Evolutionary conservation across 2,329 filamentous ascomycete species (phyloP).

Genomic region (Pseudogymnoascus sp.): DNA sequence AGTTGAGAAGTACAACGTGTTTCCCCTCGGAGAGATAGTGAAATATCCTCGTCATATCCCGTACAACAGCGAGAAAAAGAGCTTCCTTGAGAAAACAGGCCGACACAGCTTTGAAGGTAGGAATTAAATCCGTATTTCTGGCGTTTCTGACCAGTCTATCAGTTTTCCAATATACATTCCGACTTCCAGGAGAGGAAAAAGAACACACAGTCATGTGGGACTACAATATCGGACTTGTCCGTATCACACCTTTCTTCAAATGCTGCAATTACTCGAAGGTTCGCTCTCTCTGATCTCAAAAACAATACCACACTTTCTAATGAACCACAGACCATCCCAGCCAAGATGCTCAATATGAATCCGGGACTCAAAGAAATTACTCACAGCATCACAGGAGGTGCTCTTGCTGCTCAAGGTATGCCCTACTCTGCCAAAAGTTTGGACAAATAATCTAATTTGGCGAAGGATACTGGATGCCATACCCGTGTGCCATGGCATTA

Average conservation of each 20-base stretch:
- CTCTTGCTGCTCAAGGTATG: conserved; percentile 79
- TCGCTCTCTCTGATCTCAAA: conserved; percentile 21
- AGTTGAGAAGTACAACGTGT: conserved; percentile 57
- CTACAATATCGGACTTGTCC: conserved; percentile 86
- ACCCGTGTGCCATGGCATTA: conserved; percentile 72
- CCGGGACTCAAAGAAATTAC: conserved; percentile 80
- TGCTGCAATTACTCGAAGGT: conserved; percentile 83
- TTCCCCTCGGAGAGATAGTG: conserved; percentile 54
- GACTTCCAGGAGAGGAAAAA: conserved; percentile 55
- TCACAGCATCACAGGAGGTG: conserved; percentile 89
- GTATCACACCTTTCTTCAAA: conserved; percentile 93
- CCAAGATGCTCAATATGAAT: conserved; percentile 72
- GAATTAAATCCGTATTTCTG: conserved; percentile 17
- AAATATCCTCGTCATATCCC: conserved; percentile 69
- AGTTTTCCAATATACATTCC: conserved; percentile 84
- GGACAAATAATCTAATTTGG: conserved; percentile 10
- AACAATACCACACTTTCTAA: conserved; percentile 2
- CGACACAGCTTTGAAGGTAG: conserved; percentile 82
- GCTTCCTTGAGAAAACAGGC: conserved; percentile 78
- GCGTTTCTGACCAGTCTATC: conserved; percentile 20
- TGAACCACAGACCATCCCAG: conserved; percentile 65
- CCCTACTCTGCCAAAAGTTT: background rate
- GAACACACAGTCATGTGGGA: conserved; percentile 88
- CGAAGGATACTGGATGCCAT: conserved; percentile 95
- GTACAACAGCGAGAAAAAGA: conserved; percentile 90